phyloP scores from a whole-genome alignment of 805 yeast genomes.

The Spathaspora girioi region DNA sequence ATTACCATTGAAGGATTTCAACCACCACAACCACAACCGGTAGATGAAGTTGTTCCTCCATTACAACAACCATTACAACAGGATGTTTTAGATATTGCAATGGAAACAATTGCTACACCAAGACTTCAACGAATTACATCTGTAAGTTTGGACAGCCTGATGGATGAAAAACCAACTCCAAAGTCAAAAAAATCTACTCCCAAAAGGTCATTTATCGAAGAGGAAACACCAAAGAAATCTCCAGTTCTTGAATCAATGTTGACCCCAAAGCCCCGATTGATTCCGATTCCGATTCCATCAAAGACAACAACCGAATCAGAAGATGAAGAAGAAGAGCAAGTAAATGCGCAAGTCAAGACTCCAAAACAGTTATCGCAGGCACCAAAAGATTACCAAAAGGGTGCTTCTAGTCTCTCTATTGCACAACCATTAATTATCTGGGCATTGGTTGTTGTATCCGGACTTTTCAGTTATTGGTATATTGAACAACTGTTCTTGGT shows the following conservation, averaged over 20 bases:
- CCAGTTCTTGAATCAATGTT: conserved; percentile 2
- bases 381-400: conserved; percentile 13
- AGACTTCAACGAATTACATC: neutral
- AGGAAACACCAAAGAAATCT: neutral
- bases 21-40: conserved; percentile 2
- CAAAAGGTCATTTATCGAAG: neutral
- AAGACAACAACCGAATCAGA: neutral
- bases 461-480: conserved; percentile 54
- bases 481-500: conserved; percentile 56
- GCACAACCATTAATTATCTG: conserved; percentile 18
- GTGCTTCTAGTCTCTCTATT: neutral
- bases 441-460: conserved; percentile 30
- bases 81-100: neutral
- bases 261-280: conserved; percentile 17
- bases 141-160: neutral
- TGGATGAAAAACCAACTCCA: neutral
- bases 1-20: conserved; percentile 17
- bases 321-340: conserved; percentile 3
- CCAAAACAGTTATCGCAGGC: neutral
- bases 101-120: neutral
- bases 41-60: too few species aligned
- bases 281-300: conserved; percentile 2
- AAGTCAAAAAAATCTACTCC: neutral
- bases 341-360: neutral
- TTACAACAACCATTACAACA: neutral